Percentiles rank a stretch among this genome's conserved stretches.
Conservation (phyloP, 192 early-diverging fungal species). For the Podila horticola region DNA sequence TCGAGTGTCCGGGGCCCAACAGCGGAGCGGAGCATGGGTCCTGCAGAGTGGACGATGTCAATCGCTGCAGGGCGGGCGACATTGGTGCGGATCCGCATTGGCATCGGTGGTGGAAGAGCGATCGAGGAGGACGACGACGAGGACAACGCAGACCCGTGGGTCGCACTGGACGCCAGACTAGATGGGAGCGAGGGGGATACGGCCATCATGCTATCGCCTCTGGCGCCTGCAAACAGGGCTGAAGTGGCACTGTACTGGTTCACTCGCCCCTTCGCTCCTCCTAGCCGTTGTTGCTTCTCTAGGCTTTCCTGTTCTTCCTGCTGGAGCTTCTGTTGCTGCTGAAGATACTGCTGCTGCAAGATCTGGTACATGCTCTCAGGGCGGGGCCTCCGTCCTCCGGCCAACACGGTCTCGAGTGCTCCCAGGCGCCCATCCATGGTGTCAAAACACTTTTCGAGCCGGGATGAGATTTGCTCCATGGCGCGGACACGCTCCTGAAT, state of each 20-base stretch:
- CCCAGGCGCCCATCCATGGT: constrained; percentile 39
- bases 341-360: constrained; percentile 16
- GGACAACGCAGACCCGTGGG: background rate
- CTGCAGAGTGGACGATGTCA: constrained; percentile 11
- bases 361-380: constrained; percentile 30
- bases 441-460: constrained; percentile 28
- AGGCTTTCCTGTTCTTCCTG: constrained; percentile 1
- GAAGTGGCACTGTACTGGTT: constrained; percentile 1
- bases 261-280: background rate
- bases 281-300: background rate
- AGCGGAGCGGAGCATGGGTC: constrained; percentile 1
- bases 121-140: background rate
- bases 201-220: background rate
- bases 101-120: background rate
- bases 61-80: background rate
- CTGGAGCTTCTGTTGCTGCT: background rate
- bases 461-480: constrained; percentile 22
- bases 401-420: constrained; percentile 20
- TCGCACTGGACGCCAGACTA: background rate
- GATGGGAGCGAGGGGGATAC: background rate
- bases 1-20: background rate
- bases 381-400: constrained; percentile 6
- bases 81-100: background rate
- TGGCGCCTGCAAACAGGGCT: background rate
- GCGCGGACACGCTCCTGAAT: constrained; percentile 39